phyloP scores from a whole-genome alignment of 179 eudicot genomes.

The Silene coronaria region DNA sequence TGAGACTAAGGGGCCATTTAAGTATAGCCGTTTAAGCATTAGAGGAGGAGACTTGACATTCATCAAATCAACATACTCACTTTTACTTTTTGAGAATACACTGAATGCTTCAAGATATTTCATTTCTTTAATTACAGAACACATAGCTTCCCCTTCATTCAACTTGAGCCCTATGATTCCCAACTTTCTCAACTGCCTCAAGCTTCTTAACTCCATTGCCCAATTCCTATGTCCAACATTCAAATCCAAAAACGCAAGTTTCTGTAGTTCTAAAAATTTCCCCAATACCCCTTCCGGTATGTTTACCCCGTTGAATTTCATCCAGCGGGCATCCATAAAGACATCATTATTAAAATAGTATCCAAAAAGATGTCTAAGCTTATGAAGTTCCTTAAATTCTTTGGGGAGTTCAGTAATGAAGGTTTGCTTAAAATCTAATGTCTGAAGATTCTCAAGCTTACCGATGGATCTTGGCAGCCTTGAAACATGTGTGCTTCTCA shows the following conservation, averaged over 20 bases:
- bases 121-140: constrained; percentile 20
- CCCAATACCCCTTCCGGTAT: constrained; percentile 10
- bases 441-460: constrained; percentile 27
- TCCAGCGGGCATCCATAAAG: background rate
- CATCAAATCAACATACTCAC: constrained; percentile 14
- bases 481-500: constrained; percentile 22
- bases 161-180: constrained; percentile 10
- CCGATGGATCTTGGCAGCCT: constrained; percentile 25
- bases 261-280: constrained; percentile 13
- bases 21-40: constrained; percentile 14
- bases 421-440: constrained; percentile 27
- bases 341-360: background rate
- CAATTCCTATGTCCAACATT: background rate
- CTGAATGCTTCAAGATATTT: constrained; percentile 15
- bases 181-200: constrained; percentile 24
- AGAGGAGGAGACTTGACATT: constrained; percentile 10
- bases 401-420: constrained; percentile 16
- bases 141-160: constrained; percentile 6
- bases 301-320: constrained; percentile 11
- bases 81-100: background rate
- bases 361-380: constrained; percentile 23
- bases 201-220: constrained; percentile 12
- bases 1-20: constrained; percentile 15
- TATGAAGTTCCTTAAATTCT: constrained; percentile 18
- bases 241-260: constrained; percentile 22